phyloP scores from a whole-genome alignment of 139 green algal genomes.

The Microglena sp. region DNA sequence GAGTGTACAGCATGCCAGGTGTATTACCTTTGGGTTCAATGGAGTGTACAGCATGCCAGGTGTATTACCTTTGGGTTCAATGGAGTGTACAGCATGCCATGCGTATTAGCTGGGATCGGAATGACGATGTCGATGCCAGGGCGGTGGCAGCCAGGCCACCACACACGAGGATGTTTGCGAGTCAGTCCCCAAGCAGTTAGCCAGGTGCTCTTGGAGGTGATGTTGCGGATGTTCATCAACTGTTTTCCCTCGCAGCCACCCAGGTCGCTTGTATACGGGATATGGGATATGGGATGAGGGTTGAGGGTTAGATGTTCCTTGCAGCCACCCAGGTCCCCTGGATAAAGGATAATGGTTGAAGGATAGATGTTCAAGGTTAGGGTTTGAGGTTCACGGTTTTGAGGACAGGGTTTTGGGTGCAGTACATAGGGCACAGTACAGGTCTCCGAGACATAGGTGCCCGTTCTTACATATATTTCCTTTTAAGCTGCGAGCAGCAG shows the following conservation, averaged over 20 bases:
- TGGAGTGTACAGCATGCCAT: conserved; percentile 22
- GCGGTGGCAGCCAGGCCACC: conserved; percentile 11
- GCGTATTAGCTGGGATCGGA: conserved; percentile 22
- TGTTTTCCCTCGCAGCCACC: conserved; percentile 31
- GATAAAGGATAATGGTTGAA: too few species aligned
- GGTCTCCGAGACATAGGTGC: too few species aligned
- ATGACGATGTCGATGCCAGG: conserved; percentile 26
- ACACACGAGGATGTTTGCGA: conserved; percentile 31
- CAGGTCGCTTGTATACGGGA: conserved; percentile 21
- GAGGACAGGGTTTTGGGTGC: neutral
- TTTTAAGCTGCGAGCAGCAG: too few species aligned
- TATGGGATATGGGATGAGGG: neutral
- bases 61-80: conserved; percentile 24
- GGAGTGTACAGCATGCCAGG: neutral
- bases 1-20: too few species aligned
- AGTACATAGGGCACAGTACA: too few species aligned
- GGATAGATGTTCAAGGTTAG: neutral
- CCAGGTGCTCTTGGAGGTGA: conserved; percentile 16
- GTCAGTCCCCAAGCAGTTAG: conserved; percentile 32
- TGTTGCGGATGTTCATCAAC: conserved; percentile 31
- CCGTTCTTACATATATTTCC: too few species aligned
- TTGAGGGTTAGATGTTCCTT: neutral
- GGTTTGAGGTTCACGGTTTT: neutral
- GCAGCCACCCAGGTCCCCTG: neutral
- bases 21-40: conserved; percentile 1